phyloP scores from a whole-genome alignment of 2,329 filamentous ascomycete species.

The Calonectria hawksworthii region DNA sequence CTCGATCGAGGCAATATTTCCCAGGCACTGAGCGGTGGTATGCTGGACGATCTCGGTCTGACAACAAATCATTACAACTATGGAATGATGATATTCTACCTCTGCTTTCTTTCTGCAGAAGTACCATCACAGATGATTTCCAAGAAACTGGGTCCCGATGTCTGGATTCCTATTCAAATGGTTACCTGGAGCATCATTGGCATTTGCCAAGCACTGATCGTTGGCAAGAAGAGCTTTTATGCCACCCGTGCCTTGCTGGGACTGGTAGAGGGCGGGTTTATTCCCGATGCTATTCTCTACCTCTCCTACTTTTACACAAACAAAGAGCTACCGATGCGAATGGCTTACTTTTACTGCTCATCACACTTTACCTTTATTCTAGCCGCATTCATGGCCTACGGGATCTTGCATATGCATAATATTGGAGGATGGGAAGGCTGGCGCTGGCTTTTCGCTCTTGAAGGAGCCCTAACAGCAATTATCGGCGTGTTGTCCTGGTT shows the following conservation, averaged over 20 bases:
- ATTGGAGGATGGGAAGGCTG: conserved; percentile 66
- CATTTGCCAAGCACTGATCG: conserved; percentile 50
- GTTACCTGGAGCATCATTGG: conserved; percentile 54
- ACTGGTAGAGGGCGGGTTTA: conserved; percentile 29
- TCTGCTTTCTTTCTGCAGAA: conserved; percentile 49
- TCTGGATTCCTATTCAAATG: conserved; percentile 73
- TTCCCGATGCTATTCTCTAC: conserved; percentile 63
- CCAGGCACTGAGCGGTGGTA: conserved; percentile 63
- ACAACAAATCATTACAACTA: conserved; percentile 57
- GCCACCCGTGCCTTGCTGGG: conserved; percentile 59
- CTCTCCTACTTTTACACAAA: conserved; percentile 77
- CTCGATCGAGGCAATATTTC: conserved; percentile 63
- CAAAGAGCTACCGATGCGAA: conserved; percentile 66
- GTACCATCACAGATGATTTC: conserved; percentile 72
- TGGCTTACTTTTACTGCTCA: conserved; percentile 76
- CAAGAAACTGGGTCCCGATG: conserved; percentile 70
- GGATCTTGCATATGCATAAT: conserved; percentile 68
- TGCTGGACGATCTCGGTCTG: conserved; percentile 58
- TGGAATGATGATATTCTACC: conserved; percentile 49
- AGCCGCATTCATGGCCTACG: conserved; percentile 50
- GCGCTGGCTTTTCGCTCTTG: conserved; percentile 67
- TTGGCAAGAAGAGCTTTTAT: conserved; percentile 48
- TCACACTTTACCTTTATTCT: conserved; percentile 24
- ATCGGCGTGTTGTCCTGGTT: conserved; percentile 39
- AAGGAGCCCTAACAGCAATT: conserved; percentile 50